Base-by-base conservation (phyloP, 768 basidiomycete genomes). In the Rhizopogon sp. region DNA sequence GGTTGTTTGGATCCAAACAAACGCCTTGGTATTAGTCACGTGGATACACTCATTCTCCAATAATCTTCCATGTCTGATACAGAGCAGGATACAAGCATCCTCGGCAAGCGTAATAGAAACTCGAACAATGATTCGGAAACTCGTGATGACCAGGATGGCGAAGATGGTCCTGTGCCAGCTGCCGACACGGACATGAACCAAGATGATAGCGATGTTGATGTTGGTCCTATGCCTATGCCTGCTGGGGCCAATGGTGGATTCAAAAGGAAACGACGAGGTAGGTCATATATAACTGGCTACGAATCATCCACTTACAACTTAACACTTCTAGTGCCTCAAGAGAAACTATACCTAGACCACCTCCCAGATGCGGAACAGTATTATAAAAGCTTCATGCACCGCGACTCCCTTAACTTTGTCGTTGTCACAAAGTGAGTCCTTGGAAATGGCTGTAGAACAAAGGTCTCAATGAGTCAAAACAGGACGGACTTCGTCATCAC, bases 321-420 rank as follows among this genome's bases (percentile, higher is more conserved):
- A 57, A 64, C 51, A 56, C 29, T 68, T 98, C 94, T 96, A 42
- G 80, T 98, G 6, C 93, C 90, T 0, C 94, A 98, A 69, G 97
- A 98, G 76, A 81, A 84, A 61, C 76, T 98, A 16, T 98, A 90
- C 74, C 79, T 99, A 43, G 92, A 93, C 39, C 92, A 96, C 72
- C 75, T 99, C 17, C 97, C 97, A 1, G 83, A 83, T 61, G 82
- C 93, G 52, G 92, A 98, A 70, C 85, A 97, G 61, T 99, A 99
- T 74, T 88, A 85, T 76, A 94, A 95, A 74, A 94, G 90, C 56
- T 98, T 98, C 73, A 98, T 99, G 97, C 97, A 99, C 70, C 77
- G 94, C 49, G 96, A 98, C 59, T 81, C 84, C 37, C 78, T 98
- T 58, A 96, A 93, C 66, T 95, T 90, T 61, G 85, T 84, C 39